Conservation (phyloP, 805 yeast species). For the Scheffersomyces ergatensis region DNA sequence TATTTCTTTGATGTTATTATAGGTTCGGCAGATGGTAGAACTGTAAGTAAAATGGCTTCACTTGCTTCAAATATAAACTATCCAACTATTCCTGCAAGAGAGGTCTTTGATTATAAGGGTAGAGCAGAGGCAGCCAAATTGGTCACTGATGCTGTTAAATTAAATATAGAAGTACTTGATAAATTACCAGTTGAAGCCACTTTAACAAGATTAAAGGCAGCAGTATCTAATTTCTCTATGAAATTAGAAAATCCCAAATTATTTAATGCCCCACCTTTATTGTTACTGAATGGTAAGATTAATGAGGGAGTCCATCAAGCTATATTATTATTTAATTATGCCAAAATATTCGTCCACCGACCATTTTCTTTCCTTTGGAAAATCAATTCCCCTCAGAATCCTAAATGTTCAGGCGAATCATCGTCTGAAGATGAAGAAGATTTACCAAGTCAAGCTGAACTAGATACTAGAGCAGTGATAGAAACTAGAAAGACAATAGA, state of each 20-base stretch:
- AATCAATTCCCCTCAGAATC: slow-evolving; percentile 16
- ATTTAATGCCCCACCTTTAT: slow-evolving; percentile 23
- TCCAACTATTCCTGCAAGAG: slow-evolving; percentile 35
- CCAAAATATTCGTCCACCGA: slow-evolving; percentile 53
- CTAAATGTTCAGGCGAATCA: slow-evolving; percentile 10
- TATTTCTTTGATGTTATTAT: slow-evolving; percentile 51
- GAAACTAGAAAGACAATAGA: slow-evolving; percentile 55
- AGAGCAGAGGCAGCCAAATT: slow-evolving; percentile 15
- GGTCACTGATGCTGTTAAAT: slow-evolving; percentile 31
- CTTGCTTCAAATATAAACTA: slow-evolving; percentile 32
- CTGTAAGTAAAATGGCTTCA: slow-evolving; percentile 30
- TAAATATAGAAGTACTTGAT: slow-evolving; percentile 45
- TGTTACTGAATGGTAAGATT: slow-evolving; percentile 41
- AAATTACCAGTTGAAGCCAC: slow-evolving; percentile 35
- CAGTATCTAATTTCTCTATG: slow-evolving; percentile 51
- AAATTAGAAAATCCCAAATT: slow-evolving; percentile 24
- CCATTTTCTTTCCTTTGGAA: slow-evolving; percentile 55
- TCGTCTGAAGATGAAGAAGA: slow-evolving; percentile 10
- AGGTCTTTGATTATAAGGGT: slow-evolving; percentile 37
- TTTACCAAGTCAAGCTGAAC: slow-evolving; percentile 14
- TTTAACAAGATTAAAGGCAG: slow-evolving; percentile 39
- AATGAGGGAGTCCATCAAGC: slow-evolving; percentile 57
- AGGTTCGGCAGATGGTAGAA: slow-evolving; percentile 53
- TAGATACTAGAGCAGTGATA: slow-evolving; percentile 44
- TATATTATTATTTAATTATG: slow-evolving; percentile 45